These are phyloP conservation scores for Serendipita sp. DNA, from an alignment of 768 basidiomycete genomes.

Conservation along the genomic window DNA sequence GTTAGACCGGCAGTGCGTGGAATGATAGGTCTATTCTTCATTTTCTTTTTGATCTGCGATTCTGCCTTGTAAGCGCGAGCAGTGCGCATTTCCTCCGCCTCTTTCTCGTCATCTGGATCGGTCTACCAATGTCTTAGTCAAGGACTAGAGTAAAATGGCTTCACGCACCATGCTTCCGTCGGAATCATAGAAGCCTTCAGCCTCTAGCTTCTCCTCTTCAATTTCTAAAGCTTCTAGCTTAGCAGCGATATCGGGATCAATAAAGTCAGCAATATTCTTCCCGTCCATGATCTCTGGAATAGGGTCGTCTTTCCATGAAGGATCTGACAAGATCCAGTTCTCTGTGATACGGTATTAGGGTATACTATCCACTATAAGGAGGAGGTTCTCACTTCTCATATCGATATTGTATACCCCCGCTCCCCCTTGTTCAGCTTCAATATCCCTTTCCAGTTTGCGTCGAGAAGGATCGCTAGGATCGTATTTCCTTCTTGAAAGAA, in stretches of 20 bases:
- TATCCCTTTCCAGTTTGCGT: constrained; percentile 54
- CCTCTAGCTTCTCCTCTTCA: constrained; percentile 87
- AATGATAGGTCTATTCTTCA: constrained; percentile 66
- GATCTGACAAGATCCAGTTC: constrained; percentile 75
- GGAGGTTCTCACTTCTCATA: constrained; percentile 51
- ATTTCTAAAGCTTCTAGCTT: constrained; percentile 94
- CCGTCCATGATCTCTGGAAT: constrained; percentile 99
- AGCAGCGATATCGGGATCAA: constrained; percentile 92
- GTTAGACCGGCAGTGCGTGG: constrained; percentile 51
- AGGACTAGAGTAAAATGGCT: neutral
- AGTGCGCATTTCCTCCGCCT: constrained; percentile 43
- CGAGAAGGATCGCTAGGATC: constrained; percentile 78
- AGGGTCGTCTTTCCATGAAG: constrained; percentile 88
- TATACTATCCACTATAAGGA: neutral
- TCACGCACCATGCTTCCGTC: constrained; percentile 70
- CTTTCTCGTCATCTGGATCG: constrained; percentile 65
- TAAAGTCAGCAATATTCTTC: constrained; percentile 97
- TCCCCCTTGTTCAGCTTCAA: constrained; percentile 74
- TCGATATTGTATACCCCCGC: constrained; percentile 87
- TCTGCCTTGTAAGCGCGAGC: constrained; percentile 50
- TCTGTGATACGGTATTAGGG: constrained; percentile 30
- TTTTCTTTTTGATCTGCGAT: constrained; percentile 72
- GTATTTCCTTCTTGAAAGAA: constrained; percentile 63
- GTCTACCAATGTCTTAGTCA: neutral
- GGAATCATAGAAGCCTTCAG: constrained; percentile 86